Base-by-base conservation (phyloP, 345 rosid species). In the Eutrema japonicum region DNA sequence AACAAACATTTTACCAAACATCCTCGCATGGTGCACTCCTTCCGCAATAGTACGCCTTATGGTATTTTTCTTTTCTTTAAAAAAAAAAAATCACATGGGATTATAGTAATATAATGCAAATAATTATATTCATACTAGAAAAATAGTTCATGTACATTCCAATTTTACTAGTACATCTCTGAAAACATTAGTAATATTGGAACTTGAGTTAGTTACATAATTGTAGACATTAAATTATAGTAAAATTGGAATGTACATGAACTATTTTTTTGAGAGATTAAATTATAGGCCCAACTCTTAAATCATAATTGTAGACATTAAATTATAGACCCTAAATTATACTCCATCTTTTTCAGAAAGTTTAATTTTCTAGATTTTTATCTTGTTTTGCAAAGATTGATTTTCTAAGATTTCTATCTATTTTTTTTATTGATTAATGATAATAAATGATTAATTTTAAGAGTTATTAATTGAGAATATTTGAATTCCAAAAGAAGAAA, bases 1-100 rank as follows among this genome's bases (percentile, higher is more conserved):
- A 76, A 47, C 64, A 46, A 57, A 56, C 69, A 68, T 75, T 13
- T 75, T 68, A 61, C 68, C 68, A 68, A 75, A 75, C 73, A 68
- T 59, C 73, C 54, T 59, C 63, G 67, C 74, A 60, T 75, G 74
- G 57, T 68, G 64, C 64, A 60, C 41, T 66, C 1, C 22, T 22
- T 1, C 68, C 72, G 54, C 78, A 41, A 49, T 74, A 50, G 9
- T 29, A 66, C 0, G 72, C 59, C 51, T 71, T 65, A 27, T 46
- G n/a, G 37, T 56, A 30, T 62, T 29, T 43, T 8, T 1, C 10
- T 48, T 48, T 64, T n/a, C 14, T 50, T 22, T 22, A 22, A 22
- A 22, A 22, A 22, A 22, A 22, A 65, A 65, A 11, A 2, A 6
- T 64, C 56, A 72, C 70, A 72, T 63, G 70, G 47, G 64, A 52